phyloP scores from a whole-genome alignment of 2,329 filamentous ascomycete genomes.

The Passalora sequoiae region DNA sequence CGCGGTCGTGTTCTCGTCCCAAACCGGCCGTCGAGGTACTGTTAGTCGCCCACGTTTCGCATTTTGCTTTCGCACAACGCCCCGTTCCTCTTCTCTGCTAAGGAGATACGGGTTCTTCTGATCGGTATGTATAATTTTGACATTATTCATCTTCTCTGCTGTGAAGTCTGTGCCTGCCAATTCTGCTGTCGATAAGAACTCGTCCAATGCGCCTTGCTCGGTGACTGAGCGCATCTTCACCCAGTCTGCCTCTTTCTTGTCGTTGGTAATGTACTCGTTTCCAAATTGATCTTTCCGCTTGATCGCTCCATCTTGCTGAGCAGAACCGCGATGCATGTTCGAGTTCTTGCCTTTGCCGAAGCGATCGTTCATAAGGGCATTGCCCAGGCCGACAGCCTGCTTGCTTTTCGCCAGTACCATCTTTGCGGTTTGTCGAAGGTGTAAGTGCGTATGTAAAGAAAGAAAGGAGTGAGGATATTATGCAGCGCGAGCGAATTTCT shows the following conservation, averaged over 20 bases:
- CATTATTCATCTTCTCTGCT: constrained; percentile 96
- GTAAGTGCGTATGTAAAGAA: constrained; percentile 1
- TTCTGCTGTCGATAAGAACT: constrained; percentile 93
- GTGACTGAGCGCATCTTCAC: constrained; percentile 99
- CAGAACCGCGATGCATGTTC: constrained; percentile 69
- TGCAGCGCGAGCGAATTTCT: constrained; percentile 10
- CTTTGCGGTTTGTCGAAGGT: constrained; percentile 28
- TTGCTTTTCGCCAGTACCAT: constrained; percentile 90
- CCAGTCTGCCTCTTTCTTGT: constrained; percentile 86
- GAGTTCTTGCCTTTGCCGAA: constrained; percentile 88
- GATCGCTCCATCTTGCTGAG: constrained; percentile 60
- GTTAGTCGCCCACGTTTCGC: constrained; percentile 74
- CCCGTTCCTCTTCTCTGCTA: constrained; percentile 75
- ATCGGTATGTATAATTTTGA: constrained; percentile 96
- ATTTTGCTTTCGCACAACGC: constrained; percentile 72
- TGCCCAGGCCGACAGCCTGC: constrained; percentile 89
- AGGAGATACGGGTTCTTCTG: constrained; percentile 93
- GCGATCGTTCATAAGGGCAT: constrained; percentile 96
- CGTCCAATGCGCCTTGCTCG: constrained; percentile 91
- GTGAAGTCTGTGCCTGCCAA: constrained; percentile 98
- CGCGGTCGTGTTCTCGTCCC: constrained; percentile 80
- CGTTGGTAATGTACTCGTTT: constrained; percentile 77
- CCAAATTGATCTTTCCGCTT: constrained; percentile 31
- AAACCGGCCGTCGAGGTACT: constrained; percentile 81
- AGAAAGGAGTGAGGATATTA: constrained; percentile 7